A percentile compares a stretch with the other conserved stretches of the same genome.
phyloP scores from a whole-genome alignment of 2,329 filamentous ascomycete species.

The Rhynchosporium graminicola region DNA sequence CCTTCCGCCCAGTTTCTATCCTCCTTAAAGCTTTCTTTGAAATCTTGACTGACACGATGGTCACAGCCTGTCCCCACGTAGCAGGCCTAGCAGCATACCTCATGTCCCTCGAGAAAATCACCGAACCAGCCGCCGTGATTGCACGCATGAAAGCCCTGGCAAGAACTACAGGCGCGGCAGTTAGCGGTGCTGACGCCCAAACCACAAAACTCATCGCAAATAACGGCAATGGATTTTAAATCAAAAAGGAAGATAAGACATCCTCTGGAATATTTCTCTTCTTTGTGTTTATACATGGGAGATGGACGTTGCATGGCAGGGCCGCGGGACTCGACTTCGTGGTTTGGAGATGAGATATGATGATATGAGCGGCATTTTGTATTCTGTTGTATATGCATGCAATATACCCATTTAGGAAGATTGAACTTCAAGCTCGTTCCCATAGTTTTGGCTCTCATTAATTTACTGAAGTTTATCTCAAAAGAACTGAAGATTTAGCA shows the following conservation, averaged over 20 bases:
- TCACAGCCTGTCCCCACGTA: constrained; percentile 64
- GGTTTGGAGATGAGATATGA: not conserved
- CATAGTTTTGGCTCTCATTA: not conserved
- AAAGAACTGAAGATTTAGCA: not conserved
- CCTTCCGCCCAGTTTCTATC: not conserved
- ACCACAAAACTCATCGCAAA: constrained; percentile 56
- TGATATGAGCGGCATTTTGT: not conserved
- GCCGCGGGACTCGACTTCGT: not conserved
- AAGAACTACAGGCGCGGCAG: constrained; percentile 39
- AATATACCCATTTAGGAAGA: constrained; percentile 14
- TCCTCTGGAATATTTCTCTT: not conserved
- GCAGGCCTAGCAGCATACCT: constrained; percentile 69
- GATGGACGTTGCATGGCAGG: not conserved
- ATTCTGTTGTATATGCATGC: constrained; percentile 14
- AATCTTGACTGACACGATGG: no score
- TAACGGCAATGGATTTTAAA: constrained; percentile 48
- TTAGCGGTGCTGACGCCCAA: constrained; percentile 45
- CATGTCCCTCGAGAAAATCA: constrained; percentile 50
- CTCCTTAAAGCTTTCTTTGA: no score
- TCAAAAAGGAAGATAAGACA: not conserved
- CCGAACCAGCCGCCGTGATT: constrained; percentile 44
- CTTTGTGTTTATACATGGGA: not conserved
- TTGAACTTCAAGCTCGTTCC: not conserved
- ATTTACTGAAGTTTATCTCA: not conserved
- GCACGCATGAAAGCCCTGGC: constrained; percentile 43